Percentiles rank a stretch among this genome's conserved stretches.
Conservation (phyloP, 768 basidiomycete species). For the Dioszegia crocea region DNA sequence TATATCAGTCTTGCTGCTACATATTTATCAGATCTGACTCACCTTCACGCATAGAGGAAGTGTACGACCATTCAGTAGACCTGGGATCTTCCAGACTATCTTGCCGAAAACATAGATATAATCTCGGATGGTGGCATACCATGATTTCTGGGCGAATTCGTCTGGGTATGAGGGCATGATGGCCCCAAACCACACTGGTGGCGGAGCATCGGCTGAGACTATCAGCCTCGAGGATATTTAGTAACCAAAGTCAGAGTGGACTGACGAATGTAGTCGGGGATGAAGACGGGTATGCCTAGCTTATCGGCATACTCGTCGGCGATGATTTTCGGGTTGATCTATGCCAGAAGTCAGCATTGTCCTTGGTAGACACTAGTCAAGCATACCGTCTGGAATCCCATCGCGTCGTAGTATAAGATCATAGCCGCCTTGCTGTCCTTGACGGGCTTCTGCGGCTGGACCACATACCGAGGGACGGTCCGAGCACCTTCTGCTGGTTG, state of each 20-base stretch:
- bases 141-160: slow-evolving; percentile 15
- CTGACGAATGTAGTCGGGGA: slow-evolving; percentile 39
- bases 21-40: neutral
- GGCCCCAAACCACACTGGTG: slow-evolving; percentile 10
- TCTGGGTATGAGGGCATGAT: slow-evolving; percentile 22
- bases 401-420: slow-evolving; percentile 23
- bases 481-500: slow-evolving; percentile 2
- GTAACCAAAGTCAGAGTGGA: no score
- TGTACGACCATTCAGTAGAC: neutral
- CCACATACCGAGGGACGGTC: slow-evolving; percentile 24
- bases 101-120: neutral
- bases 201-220: slow-evolving; percentile 26
- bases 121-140: slow-evolving; percentile 16
- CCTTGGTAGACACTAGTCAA: neutral
- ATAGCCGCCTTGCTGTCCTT: slow-evolving; percentile 20
- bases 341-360: neutral
- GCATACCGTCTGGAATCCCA: slow-evolving; percentile 26
- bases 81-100: slow-evolving; percentile 6
- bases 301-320: slow-evolving; percentile 32
- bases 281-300: slow-evolving; percentile 28
- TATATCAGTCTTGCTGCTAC: neutral
- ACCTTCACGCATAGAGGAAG: slow-evolving; percentile 21
- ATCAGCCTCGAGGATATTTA: no score
- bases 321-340: slow-evolving; percentile 36
- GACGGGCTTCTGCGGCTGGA: slow-evolving; percentile 18